phyloP scores from a whole-genome alignment of 192 early-diverging fungal genomes.

The Linderina pennispora region DNA sequence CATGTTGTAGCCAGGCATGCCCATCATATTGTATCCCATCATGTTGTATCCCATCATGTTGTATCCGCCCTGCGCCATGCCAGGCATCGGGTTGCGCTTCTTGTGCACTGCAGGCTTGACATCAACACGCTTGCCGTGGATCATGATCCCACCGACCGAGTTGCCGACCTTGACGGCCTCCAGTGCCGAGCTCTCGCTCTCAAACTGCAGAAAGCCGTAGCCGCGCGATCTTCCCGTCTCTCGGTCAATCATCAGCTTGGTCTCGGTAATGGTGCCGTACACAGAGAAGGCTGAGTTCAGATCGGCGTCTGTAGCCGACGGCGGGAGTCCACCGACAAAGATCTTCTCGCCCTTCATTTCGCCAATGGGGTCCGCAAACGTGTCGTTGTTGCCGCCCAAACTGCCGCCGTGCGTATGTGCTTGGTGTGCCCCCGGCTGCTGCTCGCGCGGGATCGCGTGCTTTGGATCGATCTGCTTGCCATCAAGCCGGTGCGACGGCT shows the following conservation, averaged over 20 bases:
- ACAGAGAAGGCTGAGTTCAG: slow-evolving; percentile 74
- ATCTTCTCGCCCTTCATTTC: slow-evolving; percentile 61
- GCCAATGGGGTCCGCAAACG: slow-evolving; percentile 18
- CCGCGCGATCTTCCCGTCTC: slow-evolving; percentile 81
- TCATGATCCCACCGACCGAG: slow-evolving; percentile 23
- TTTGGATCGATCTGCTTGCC: slow-evolving; percentile 58
- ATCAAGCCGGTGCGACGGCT: slow-evolving; percentile 62
- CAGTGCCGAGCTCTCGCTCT: slow-evolving; percentile 60
- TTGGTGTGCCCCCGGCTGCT: slow-evolving; percentile 10
- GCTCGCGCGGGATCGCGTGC: slow-evolving; percentile 40
- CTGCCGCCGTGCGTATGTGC: neutral
- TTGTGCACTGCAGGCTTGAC: slow-evolving; percentile 36
- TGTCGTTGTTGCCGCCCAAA: neutral
- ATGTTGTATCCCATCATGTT: neutral
- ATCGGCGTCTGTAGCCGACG: slow-evolving; percentile 80
- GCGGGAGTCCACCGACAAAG: slow-evolving; percentile 85
- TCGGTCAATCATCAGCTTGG: slow-evolving; percentile 78
- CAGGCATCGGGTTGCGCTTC: slow-evolving; percentile 23
- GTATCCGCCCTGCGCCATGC: slow-evolving; percentile 5
- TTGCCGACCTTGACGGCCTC: slow-evolving; percentile 34
- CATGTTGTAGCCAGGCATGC: slow-evolving; percentile 10
- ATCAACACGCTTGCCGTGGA: slow-evolving; percentile 46
- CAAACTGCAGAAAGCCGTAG: slow-evolving; percentile 91
- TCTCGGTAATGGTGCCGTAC: slow-evolving; percentile 82
- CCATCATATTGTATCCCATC: slow-evolving; percentile 22